Percentiles rank a stretch among this genome's conserved stretches.
Conservation (phyloP, 495 filamentous ascomycete genomes). For the Podospora pseudocomata region DNA sequence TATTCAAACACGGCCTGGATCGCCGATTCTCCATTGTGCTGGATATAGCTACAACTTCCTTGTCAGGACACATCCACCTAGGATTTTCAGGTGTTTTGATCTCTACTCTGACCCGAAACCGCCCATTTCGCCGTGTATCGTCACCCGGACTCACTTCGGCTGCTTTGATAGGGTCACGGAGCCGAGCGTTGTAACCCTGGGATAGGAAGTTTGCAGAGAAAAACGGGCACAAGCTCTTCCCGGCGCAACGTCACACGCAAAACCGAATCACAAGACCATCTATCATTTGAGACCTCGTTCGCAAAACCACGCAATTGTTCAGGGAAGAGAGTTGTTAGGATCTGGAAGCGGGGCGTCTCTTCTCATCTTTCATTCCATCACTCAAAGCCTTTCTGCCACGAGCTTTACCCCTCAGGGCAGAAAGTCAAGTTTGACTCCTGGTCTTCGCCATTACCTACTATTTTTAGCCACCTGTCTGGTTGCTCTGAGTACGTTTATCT, state of each 20-base stretch:
- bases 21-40: slow-evolving; percentile 5
- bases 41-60: neutral
- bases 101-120: neutral
- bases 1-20: slow-evolving; percentile 4
- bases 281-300: neutral
- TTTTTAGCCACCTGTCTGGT: neutral
- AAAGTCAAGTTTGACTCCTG: neutral
- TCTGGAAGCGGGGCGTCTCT: neutral
- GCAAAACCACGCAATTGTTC: neutral
- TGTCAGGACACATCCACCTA: neutral
- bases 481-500: neutral
- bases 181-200: slow-evolving; percentile 4
- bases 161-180: slow-evolving; percentile 13
- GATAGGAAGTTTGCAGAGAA: slow-evolving; percentile 16
- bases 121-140: neutral
- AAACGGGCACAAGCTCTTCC: slow-evolving; percentile 9
- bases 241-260: slow-evolving; percentile 21
- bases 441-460: neutral
- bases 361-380: neutral
- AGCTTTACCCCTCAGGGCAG: neutral
- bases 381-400: neutral
- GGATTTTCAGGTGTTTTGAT: neutral
- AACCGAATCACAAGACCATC: slow-evolving; percentile 14
- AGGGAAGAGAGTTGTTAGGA: neutral
- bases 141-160: slow-evolving; percentile 9